Evolutionary conservation across 129 eudicot genomes (phyloP).

Genomic region (Tagetes erecta): DNA sequence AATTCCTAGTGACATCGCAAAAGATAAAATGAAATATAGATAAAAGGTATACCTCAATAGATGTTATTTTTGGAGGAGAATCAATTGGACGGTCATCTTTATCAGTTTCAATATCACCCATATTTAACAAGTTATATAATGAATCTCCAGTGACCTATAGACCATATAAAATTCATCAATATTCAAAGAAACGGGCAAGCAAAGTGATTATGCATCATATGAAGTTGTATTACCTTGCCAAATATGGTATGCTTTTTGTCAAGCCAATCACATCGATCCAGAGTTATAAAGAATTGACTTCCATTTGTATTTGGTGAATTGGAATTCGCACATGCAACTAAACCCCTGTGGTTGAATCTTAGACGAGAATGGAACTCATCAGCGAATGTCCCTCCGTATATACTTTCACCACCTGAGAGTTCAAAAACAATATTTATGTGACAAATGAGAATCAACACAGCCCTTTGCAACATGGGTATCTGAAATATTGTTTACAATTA

Average conservation of each 20-base stretch:
- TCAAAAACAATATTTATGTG: constrained; percentile 5
- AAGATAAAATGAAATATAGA: background rate
- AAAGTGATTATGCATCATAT: constrained; percentile 16
- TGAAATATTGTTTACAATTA: background rate
- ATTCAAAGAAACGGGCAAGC: constrained; percentile 4
- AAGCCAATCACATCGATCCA: constrained; percentile 98
- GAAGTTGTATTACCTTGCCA: constrained; percentile 69
- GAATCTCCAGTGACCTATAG: constrained; percentile 93
- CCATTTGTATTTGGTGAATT: constrained; percentile 81
- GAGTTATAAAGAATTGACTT: constrained; percentile 87
- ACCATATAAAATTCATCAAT: constrained; percentile 29
- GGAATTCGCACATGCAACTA: constrained; percentile 86
- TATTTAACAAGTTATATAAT: constrained; percentile 69
- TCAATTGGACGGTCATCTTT: constrained; percentile 80
- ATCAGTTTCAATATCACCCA: constrained; percentile 86
- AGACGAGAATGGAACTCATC: constrained; percentile 93
- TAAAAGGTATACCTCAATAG: constrained; percentile 61
- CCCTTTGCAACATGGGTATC: background rate
- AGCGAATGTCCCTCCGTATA: constrained; percentile 72
- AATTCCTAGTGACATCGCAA: constrained; percentile 1
- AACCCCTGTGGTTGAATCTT: constrained; percentile 88
- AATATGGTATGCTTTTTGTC: constrained; percentile 91
- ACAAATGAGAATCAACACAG: constrained; percentile 1
- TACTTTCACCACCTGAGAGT: constrained; percentile 88
- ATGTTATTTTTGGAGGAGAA: constrained; percentile 72